Percentiles rank a stretch among this genome's conserved stretches.
Evolutionary conservation across 768 basidiomycete species (phyloP).

Genomic region (Lentinula boryana): DNA sequence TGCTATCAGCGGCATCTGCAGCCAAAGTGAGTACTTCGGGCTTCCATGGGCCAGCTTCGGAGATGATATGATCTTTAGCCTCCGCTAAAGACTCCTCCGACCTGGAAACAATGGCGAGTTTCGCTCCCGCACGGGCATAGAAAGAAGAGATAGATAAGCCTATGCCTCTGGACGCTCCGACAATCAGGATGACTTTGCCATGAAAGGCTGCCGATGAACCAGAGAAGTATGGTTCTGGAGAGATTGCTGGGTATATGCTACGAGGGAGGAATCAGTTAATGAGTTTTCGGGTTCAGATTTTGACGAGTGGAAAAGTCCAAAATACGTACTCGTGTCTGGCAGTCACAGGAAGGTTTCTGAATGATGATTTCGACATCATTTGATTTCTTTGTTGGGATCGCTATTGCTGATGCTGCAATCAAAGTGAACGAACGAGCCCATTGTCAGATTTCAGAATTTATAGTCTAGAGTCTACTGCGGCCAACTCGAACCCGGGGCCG

Average conservation of each 20-base stretch:
- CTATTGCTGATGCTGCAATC: too few relatives aligned
- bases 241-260: slow-evolving; percentile 20
- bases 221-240: slow-evolving; percentile 14
- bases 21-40: slow-evolving; percentile 13
- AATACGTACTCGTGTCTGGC: background rate
- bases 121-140: slow-evolving; percentile 21
- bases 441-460: too few relatives aligned
- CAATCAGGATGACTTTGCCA: slow-evolving; percentile 21
- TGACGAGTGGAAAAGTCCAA: background rate
- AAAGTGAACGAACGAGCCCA: too few relatives aligned
- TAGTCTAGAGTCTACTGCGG: too few relatives aligned
- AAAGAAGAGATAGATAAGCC: slow-evolving; percentile 17
- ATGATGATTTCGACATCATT: background rate
- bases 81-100: slow-evolving; percentile 10
- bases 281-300: too few relatives aligned
- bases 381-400: background rate
- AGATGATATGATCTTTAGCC: slow-evolving; percentile 14
- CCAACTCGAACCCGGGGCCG: too few relatives aligned
- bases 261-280: background rate
- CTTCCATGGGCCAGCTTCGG: background rate
- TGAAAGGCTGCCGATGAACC: slow-evolving; percentile 9
- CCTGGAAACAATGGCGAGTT: slow-evolving; percentile 17
- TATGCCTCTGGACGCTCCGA: slow-evolving; percentile 21
- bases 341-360: background rate
- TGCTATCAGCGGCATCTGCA: slow-evolving; percentile 18